Base-by-base conservation (phyloP, 176 grass and related monocot genomes). In the Oryza coarctata region DNA sequence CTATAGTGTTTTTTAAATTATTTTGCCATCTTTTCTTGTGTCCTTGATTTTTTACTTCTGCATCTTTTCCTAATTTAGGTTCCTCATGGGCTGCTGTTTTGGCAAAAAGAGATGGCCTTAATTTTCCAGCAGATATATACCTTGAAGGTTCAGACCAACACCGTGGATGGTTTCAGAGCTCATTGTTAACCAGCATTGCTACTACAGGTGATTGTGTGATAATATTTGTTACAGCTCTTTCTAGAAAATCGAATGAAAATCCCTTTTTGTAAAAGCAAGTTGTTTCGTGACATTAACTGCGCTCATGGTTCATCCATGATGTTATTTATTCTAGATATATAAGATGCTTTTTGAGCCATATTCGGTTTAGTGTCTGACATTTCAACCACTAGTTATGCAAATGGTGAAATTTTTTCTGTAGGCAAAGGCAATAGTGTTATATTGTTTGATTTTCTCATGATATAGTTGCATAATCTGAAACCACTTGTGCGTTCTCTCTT, bases 131-230 rank as follows among this genome's bases (percentile, higher is more conserved):
- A 29, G 89, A 98, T 86, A 69, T 95, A 77, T 98, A 98, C 74
- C 92, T 98, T 77, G 95, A 98, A 93, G 95, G 95, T 82, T 91
- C 92, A 76, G 92, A 98, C 82, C 92, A 98, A 78, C 95, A 98
- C 83, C 90, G 95, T 63, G 95, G 95, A 78, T 98, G 95, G 95
- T 98, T 98, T 41, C 95, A 98, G 68, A 98, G 95, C 85, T 98
- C 95, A 65, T 80, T 95, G 60, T 86, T 98, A 58, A 98, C 95
- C 40, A 93, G 95, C 86, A 89, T 98, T 89, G 95, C 95, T 60
- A 82, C 95, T 35, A 98, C 92, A 93, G 95, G 95, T 98, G 89
- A 85, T 38, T 76, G 55, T 61, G 6, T 22, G 25, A 17, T 36
- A 77, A 71, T 63, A 47, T 72, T 64, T 71, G 38, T 67, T 66